Base-by-base conservation (phyloP, 345 rosid genomes). In the Luvunga scandens region DNA sequence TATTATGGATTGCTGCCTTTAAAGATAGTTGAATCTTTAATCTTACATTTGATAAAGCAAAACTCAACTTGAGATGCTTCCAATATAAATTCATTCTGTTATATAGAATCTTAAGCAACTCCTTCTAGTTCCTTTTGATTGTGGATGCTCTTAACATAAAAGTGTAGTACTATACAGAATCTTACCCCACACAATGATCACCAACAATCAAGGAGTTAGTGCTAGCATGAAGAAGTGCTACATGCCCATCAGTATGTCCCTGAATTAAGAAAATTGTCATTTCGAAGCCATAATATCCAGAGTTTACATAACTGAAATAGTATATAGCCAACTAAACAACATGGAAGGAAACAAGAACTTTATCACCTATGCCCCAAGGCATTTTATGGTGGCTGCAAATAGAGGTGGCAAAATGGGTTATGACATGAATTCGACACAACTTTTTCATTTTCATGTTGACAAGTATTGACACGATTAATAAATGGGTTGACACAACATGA, bases 161-260 rank as follows among this genome's bases (percentile, higher is more conserved):
- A 75, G 63, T 14, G 38, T 13, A 39, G 50, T 27, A 57, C 77
- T 67, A 8, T 48, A 38, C 24, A 75, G 64, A 77, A 83, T 72
- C 94, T 86, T 90, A 95, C 99, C 99, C 97, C 76, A 95, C 83
- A 79, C 98, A 95, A 79, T 95, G 99, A 82, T 95, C 99, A 67
- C 98, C 97, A 50, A 85, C 94, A 81, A 95, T 86, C 81, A 95
- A 83, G 18, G 97, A 89, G 76, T 81, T 88, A 72, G 98, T 87
- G 75, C 82, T 82, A 80, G 19, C 84, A 85, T 93, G 89, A 72
- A 89, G 92, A 77, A 95, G 85, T 69, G 87, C 96, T 80, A 88
- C 71, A 81, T 95, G 99, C 45, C 99, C 98, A 84, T 95, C 93
- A 16, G 97, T 95, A 79, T 95, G 99, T 77, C 99, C 99, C 97